Base-by-base conservation (phyloP, 2,329 filamentous ascomycete genomes). In the Penicillium digitatum region DNA sequence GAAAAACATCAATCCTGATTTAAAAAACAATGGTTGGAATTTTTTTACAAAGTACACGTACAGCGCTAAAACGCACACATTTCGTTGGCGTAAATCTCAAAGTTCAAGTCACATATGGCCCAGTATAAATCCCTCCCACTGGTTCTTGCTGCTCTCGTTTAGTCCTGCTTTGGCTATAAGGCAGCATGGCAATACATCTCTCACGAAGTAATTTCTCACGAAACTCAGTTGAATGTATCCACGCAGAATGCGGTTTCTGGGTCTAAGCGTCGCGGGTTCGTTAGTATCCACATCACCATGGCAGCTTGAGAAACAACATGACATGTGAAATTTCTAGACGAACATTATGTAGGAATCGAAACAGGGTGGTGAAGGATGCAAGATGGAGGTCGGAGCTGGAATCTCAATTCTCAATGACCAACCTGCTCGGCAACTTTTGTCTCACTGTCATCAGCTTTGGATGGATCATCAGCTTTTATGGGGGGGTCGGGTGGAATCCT, bases 141-240 rank as follows among this genome's bases (percentile, higher is more conserved):
- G 1, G 14, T 49, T 26, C 27, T 18, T 31, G 29, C 27, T 43
- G 37, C 26, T 31, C 14, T 49, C 27, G 16, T 32, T 51, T 45
- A 35, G 27, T n/a, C 24, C 32, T 47, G 32, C n/a, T 26, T 43
- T 49, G 54, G 45, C 46, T 54, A 46, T 32, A 29, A 48, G 27
- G 47, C 53, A 48, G 69, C 58, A 71, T 64, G 22, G 73, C 72
- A 49, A 71, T 68, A 20, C 74, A 51, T 52, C 66, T 72, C 57
- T 75, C 73, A 49, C 68, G 71, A 9, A 74, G 67, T 20, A 74
- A 59, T 54, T 60, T 71, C 61, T 75, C 71, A 51, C 68, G 71
- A 37, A 75, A 59, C 49, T 72, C 67, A n/a, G 64, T 70, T 35
- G 66, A 61, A 24, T 66, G 64, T 39, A 72, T 61, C 54, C 64